Conservation (phyloP, 2,329 filamentous ascomycete genomes). For the Aspergillus pseudoglaucus region DNA sequence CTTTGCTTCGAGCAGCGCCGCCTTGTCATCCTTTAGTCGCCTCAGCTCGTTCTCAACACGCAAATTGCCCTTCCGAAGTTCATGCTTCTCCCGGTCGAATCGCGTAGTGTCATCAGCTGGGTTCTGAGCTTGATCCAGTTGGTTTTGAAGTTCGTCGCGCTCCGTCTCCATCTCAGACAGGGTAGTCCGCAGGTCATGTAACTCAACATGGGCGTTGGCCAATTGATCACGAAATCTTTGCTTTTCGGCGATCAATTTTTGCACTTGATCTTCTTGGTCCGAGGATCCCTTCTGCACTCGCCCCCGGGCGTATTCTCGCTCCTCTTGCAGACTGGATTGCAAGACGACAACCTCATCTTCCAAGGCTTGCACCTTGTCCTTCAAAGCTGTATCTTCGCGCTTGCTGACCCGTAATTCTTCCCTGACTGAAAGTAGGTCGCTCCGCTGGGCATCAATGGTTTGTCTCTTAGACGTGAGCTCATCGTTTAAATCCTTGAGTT, state of each 20-base stretch:
- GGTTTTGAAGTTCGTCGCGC: conserved; percentile 59
- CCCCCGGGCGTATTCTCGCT: conserved; percentile 55
- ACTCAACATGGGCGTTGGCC: conserved; percentile 52
- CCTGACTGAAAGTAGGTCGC: conserved; percentile 58
- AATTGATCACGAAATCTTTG: conserved; percentile 59
- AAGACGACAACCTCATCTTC: conserved; percentile 73
- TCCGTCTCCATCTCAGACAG: conserved; percentile 57
- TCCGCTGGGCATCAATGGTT: conserved; percentile 59
- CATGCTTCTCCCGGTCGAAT: conserved; percentile 62
- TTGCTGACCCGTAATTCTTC: conserved; percentile 66
- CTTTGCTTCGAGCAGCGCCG: conserved; percentile 50
- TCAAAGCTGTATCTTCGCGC: conserved; percentile 55
- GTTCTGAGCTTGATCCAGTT: conserved; percentile 51
- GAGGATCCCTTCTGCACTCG: conserved; percentile 52
- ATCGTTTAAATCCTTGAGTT: conserved; percentile 66
- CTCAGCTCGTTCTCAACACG: conserved; percentile 63
- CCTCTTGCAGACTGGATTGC: conserved; percentile 59
- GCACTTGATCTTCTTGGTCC: conserved; percentile 54
- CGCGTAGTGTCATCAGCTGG: conserved; percentile 54
- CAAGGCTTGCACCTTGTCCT: conserved; percentile 60
- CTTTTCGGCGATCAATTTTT: conserved; percentile 54
- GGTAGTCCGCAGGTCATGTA: conserved; percentile 53
- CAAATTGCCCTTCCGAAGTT: conserved; percentile 60
- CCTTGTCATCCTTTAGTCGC: conserved; percentile 59
- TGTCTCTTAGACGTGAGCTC: conserved; percentile 63